Evolutionary conservation across 2,329 filamentous ascomycete genomes (phyloP).

Genomic region (Atkinsonella hypoxylon): DNA sequence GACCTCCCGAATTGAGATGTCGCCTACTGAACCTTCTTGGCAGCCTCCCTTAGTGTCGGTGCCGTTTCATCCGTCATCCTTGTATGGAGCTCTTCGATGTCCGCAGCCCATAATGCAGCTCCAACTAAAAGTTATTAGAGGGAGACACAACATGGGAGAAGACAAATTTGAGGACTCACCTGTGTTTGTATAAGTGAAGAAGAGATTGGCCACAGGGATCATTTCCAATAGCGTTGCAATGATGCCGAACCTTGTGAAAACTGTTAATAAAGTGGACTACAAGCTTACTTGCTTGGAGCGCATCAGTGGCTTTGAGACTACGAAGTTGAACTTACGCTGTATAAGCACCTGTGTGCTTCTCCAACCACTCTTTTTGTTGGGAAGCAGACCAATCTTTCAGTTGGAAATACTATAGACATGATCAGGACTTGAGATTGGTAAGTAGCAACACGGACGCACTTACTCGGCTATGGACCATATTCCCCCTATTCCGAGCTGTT

Average conservation of each 20-base stretch:
- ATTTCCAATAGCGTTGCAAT: constrained; percentile 74
- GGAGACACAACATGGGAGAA: too few relatives aligned
- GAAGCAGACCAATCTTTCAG: constrained; percentile 67
- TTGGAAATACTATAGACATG: constrained; percentile 63
- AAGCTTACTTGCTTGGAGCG: too few relatives aligned
- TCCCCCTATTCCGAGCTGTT: constrained; percentile 35
- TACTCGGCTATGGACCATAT: constrained; percentile 41
- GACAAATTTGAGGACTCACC: constrained; percentile 27
- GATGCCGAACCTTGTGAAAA: constrained; percentile 50
- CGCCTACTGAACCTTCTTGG: constrained; percentile 28
- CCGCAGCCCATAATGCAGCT: constrained; percentile 87
- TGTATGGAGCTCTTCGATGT: constrained; percentile 52
- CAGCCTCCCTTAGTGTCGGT: constrained; percentile 36
- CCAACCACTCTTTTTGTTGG: constrained; percentile 56
- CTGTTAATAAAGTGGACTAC: constrained; percentile 6
- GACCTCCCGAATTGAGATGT: not conserved
- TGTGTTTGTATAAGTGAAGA: constrained; percentile 84
- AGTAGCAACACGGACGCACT: constrained; percentile 13
- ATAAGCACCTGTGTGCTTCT: constrained; percentile 62
- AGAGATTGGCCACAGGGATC: constrained; percentile 68
- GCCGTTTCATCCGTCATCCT: constrained; percentile 38
- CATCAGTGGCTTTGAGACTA: not conserved
- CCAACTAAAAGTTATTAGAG: constrained; percentile 43
- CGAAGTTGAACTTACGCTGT: constrained; percentile 49
- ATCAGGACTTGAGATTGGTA: constrained; percentile 6